Conservation (phyloP, 139 green algal species). For the Chlorella sp. region DNA sequence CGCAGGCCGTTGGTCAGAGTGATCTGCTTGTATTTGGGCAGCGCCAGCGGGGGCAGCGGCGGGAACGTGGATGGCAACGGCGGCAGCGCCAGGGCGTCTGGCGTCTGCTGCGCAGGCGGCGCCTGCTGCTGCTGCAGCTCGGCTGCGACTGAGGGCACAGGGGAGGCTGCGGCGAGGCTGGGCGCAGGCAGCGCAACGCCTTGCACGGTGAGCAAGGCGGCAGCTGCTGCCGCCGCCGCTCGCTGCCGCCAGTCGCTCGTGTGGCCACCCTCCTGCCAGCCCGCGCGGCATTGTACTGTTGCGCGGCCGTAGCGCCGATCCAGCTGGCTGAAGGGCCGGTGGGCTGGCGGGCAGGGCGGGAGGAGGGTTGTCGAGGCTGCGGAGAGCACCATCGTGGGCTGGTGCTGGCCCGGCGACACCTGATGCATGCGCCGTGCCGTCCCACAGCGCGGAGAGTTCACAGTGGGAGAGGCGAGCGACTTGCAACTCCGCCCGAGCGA, state of each 20-base stretch:
- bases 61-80: conserved; percentile 29
- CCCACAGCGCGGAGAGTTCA: no score
- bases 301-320: background rate
- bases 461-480: no score
- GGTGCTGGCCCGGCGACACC: no score
- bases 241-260: background rate
- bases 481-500: no score
- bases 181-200: background rate
- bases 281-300: background rate
- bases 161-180: background rate
- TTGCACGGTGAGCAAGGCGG: background rate
- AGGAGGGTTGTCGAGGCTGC: background rate
- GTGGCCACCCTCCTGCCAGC: background rate
- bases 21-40: conserved; percentile 40
- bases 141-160: no score
- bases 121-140: background rate
- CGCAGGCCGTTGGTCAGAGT: conserved; percentile 73
- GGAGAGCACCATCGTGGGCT: no score
- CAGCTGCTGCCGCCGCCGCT: background rate
- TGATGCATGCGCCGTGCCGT: no score
- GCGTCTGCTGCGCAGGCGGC: background rate
- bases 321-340: background rate
- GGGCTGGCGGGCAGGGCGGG: background rate
- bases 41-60: conserved; percentile 44
- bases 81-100: background rate